Base-by-base conservation (phyloP, 1,284 basidiomycete genomes). In the Cutaneotrichosporon sp. region DNA sequence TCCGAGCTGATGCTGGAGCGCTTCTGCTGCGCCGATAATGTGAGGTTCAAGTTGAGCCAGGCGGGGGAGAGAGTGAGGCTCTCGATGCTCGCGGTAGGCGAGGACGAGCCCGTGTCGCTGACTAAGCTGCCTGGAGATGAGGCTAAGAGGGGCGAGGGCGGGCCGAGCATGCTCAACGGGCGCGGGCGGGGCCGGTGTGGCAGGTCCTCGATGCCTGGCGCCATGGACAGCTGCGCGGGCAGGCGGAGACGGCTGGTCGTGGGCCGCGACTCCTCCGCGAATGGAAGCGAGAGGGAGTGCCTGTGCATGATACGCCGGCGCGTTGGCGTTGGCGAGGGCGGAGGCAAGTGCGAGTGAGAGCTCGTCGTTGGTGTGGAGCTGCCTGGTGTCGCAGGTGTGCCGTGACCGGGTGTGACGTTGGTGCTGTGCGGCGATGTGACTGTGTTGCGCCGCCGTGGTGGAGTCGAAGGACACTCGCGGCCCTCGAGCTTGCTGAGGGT, bases 301-400 rank as follows among this genome's bases (percentile, higher is more conserved):
- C 53, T n/a, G 40, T 52, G 58, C 30, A 60, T 40, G 6, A 42
- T 53, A 16, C 58, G 40, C 7, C 57, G 63, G 18, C 63, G 63
- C 11, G 60, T 65, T 3, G 66, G 66, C 16, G 66, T 67, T 1
- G 66, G 66, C 9, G 66, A 67, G 8, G 32, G 63, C 11, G 66
- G 63, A 1, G 38, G 57, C 40, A 31, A 47, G 52, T 58, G 64
- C 14, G 22, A 26, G 31, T 47, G 57, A 16, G 38, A 57, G 4
- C 51, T n/a, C 11, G 63, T 61, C 7, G 63, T 67, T 1, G 66
- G 66, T 1, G 66, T 67, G 2, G 47, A 58, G 58, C 66, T 67
- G 10, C 63, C 66, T 3, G 66, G 61, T 2, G 63, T 62, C 8
- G 34, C 51, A 5, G 57, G 56, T 10, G 60, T 61, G 4, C 60